Percentiles rank a stretch among this genome's conserved stretches.
These are phyloP conservation scores for Tricladium varicosporioides DNA, from an alignment of 2,329 filamentous ascomycete genomes.

Conservation along the genomic window DNA sequence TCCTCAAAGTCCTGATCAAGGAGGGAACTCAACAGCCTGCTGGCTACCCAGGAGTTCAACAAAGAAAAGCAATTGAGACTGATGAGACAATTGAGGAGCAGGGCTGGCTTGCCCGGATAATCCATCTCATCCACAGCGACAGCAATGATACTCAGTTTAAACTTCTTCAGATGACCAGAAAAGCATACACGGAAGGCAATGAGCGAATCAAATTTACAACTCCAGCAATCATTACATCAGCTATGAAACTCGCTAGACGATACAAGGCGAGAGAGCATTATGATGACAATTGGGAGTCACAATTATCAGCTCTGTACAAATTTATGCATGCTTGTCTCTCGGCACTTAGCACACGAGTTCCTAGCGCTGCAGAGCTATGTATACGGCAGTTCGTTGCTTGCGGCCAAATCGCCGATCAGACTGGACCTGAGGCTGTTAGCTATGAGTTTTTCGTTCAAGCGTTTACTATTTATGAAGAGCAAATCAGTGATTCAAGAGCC, in stretches of 20 bases:
- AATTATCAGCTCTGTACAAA: slow-evolving; percentile 83
- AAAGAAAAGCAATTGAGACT: slow-evolving; percentile 78
- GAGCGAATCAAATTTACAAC: slow-evolving; percentile 96
- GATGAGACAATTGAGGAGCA: slow-evolving; percentile 98
- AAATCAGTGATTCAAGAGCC: slow-evolving; percentile 89
- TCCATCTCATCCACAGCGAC: slow-evolving; percentile 79
- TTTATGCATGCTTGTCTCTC: slow-evolving; percentile 91
- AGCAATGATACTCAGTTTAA: slow-evolving; percentile 95
- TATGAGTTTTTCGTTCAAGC: slow-evolving; percentile 99
- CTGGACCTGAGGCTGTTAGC: slow-evolving; percentile 88
- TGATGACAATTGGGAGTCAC: slow-evolving; percentile 69
- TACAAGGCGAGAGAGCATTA: slow-evolving; percentile 91
- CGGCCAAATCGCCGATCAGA: slow-evolving; percentile 89
- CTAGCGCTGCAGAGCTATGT: slow-evolving; percentile 80
- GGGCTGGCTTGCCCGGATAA: slow-evolving; percentile 89
- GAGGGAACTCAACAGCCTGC: slow-evolving; percentile 83
- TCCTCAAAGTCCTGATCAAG: slow-evolving; percentile 87
- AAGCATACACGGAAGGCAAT: slow-evolving; percentile 86
- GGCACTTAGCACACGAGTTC: slow-evolving; percentile 80
- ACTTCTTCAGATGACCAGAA: slow-evolving; percentile 82
- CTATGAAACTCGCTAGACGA: slow-evolving; percentile 82
- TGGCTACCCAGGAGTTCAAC: slow-evolving; percentile 78
- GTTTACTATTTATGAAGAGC: slow-evolving; percentile 97
- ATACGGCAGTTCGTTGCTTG: slow-evolving; percentile 88
- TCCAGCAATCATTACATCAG: slow-evolving; percentile 84